Conservation (phyloP, 345 rosid species). For the Gossypium stocksii region DNA sequence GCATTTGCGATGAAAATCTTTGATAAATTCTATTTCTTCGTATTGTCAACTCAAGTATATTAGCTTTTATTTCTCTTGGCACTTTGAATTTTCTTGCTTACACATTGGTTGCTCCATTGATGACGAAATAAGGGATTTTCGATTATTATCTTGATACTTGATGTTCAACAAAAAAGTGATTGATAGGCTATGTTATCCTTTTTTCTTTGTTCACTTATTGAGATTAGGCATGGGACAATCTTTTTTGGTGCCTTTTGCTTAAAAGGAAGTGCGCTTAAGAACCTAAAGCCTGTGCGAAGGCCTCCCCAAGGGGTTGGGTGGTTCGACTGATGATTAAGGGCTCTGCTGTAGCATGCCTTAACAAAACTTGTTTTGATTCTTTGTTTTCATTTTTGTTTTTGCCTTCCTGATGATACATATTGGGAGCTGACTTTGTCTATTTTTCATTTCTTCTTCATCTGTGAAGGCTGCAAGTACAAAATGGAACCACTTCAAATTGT, state of each 20-base stretch:
- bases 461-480: not conserved
- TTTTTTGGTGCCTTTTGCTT: not conserved
- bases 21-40: not conserved
- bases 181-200: not conserved
- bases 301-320: not conserved
- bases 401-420: not conserved
- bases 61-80: not conserved
- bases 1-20: not conserved
- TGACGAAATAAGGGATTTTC: not conserved
- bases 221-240: not conserved
- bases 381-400: not conserved
- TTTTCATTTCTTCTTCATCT: not conserved
- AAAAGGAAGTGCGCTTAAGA: not conserved
- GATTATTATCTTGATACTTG: not conserved
- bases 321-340: not conserved
- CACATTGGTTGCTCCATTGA: too few relatives aligned
- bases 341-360: not conserved
- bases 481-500: not conserved
- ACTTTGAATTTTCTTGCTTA: too few relatives aligned
- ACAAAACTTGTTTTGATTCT: not conserved
- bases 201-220: not conserved
- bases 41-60: not conserved
- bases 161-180: not conserved
- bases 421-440: not conserved
- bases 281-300: not conserved